phyloP scores from a whole-genome alignment of 1,284 basidiomycete genomes.

The Malassezia caprae region DNA sequence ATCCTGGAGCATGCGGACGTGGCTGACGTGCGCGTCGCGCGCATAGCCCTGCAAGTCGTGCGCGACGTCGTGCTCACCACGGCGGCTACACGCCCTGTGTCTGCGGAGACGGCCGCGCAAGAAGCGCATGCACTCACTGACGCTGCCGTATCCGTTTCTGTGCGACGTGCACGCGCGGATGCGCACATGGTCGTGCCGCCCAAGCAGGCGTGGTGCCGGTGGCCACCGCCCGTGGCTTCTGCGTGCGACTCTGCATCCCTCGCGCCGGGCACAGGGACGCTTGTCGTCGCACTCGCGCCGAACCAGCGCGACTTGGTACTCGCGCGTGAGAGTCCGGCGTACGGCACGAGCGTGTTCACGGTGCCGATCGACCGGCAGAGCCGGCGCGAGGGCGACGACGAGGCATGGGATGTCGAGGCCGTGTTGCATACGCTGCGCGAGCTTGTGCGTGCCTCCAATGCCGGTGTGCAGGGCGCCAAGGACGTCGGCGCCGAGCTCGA shows the following conservation, averaged over 20 bases:
- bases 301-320: slow-evolving; percentile 75
- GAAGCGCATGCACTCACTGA: background rate
- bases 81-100: background rate
- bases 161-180: slow-evolving; percentile 13
- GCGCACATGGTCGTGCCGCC: background rate
- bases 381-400: slow-evolving; percentile 58
- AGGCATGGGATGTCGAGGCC: slow-evolving; percentile 64
- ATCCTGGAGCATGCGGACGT: background rate
- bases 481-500: slow-evolving; percentile 58
- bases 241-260: background rate
- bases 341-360: slow-evolving; percentile 55
- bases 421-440: slow-evolving; percentile 65
- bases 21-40: slow-evolving; percentile 6
- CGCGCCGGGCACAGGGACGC: background rate
- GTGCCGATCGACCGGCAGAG: slow-evolving; percentile 71
- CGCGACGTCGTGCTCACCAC: background rate
- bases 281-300: slow-evolving; percentile 57
- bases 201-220: background rate
- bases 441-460: slow-evolving; percentile 68
- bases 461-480: slow-evolving; percentile 64
- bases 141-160: slow-evolving; percentile 5
- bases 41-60: background rate
- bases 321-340: slow-evolving; percentile 53
- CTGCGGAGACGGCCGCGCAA: background rate
- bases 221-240: background rate